These are phyloP conservation scores for Phylloporus sp. DNA, from an alignment of 768 basidiomycete species.

Conservation along the genomic window DNA sequence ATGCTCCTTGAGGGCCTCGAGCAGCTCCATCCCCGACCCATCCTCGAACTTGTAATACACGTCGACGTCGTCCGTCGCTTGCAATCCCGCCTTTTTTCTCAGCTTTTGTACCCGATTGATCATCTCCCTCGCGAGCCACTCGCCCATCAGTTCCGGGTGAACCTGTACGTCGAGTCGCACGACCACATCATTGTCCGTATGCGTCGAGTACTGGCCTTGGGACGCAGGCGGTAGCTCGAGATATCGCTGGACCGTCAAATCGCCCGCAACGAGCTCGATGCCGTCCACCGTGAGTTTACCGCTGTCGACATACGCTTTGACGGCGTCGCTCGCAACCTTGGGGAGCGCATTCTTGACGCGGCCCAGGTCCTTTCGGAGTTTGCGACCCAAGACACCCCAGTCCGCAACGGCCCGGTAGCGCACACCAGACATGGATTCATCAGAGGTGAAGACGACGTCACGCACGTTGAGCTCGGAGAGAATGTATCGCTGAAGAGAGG, in stretches of 20 bases:
- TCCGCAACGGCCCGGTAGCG: conserved; percentile 90
- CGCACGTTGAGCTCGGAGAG: conserved; percentile 94
- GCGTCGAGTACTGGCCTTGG: conserved; percentile 67
- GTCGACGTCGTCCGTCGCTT: conserved; percentile 90
- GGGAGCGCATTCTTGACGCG: conserved; percentile 89
- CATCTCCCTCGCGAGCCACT: conserved; percentile 86
- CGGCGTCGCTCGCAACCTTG: conserved; percentile 69
- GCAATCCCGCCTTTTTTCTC: conserved; percentile 91
- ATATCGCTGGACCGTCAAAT: conserved; percentile 86
- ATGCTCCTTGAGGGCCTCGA: conserved; percentile 60
- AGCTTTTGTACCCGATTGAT: conserved; percentile 92
- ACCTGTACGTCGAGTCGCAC: conserved; percentile 86
- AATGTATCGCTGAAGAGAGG: conserved; percentile 81
- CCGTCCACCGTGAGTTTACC: conserved; percentile 85
- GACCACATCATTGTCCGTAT: conserved; percentile 93
- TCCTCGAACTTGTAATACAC: conserved; percentile 80
- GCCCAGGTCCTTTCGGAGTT: conserved; percentile 85
- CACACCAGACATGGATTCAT: conserved; percentile 82
- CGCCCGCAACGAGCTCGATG: conserved; percentile 85
- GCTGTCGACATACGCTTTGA: conserved; percentile 68
- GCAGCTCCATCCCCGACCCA: conserved; percentile 58
- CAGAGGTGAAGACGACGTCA: conserved; percentile 81
- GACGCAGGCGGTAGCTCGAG: conserved; percentile 67
- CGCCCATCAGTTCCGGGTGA: conserved; percentile 78
- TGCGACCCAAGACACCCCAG: conserved; percentile 90